Evolutionary conservation across 352 stramenopile species (phyloP), one percentile per base, ranked within the genome.

Genomic region (Phytophthora chlamydospora): DNA sequence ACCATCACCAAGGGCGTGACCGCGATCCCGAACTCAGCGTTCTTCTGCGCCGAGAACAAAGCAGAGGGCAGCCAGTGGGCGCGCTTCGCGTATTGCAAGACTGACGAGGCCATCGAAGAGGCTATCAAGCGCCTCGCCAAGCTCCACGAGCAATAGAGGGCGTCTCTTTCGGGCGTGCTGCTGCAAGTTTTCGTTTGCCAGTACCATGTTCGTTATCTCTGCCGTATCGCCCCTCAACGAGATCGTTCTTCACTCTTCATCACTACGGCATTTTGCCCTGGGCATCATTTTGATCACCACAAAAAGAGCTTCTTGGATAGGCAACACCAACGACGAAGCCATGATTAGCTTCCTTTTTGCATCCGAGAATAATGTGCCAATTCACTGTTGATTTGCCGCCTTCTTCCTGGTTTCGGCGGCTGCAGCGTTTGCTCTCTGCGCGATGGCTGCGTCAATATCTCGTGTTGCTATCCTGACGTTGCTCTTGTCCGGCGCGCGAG

Each of bases 61-160:
- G 46, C 57, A 8, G 70, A 88, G 27, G 85, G 83, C 35, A 77
- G 85, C 53, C 71, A 85, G 32, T 88, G 91, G 68, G 92, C 85
- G 4, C 90, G 96, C 42, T 98, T 99, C 64, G 94, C 94, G 31
- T 99, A 98, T 77, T 99, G 96, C 82, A 99, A 99, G 81, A 97
- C 89, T 32, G 95, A 98, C 57, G 85, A 97, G 32, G 95, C 89
- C n/a, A 83, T 98, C 31, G 65, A 77, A 17, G 79, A 95, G 49
- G 94, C 94, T 51, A 97, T 93, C 60, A 75, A 74, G 58, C 85
- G 85, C 33, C 73, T 93, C 13, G 67, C 49, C 11, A 72, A 63
- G 44, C 43, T 80, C 17, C 63, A 76, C 43, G 71, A 79, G 31
- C 33, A 44, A 40, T 76, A 70, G 47, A 47, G 17, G 16, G 4